phyloP scores from a whole-genome alignment of 768 basidiomycete genomes.

The Holtermanniella nyarrowii region DNA sequence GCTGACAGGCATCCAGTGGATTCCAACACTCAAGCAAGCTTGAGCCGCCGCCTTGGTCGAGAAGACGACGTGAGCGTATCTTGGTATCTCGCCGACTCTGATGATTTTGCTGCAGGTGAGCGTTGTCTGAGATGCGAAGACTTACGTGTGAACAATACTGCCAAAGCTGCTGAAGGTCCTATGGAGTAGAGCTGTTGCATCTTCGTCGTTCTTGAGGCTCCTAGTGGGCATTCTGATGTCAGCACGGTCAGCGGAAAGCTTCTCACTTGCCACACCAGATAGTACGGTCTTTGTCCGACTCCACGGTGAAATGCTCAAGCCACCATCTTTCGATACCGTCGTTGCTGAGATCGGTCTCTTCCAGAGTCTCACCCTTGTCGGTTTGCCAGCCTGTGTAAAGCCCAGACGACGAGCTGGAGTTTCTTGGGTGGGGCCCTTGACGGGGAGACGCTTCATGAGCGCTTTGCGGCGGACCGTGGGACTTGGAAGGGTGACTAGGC shows the following conservation, averaged over 20 bases:
- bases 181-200: neutral
- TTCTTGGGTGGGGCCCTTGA: no score
- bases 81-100: neutral
- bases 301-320: neutral
- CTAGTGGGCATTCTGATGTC: neutral
- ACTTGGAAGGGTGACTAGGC: no score
- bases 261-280: neutral
- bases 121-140: neutral
- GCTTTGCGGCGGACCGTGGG: no score
- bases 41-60: no score
- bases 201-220: neutral
- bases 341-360: no score
- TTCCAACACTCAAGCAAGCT: neutral
- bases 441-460: no score
- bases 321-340: neutral
- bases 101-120: neutral
- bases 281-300: neutral
- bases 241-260: neutral
- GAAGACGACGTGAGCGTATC: neutral
- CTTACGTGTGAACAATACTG: neutral
- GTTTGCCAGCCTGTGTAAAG: no score
- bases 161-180: neutral
- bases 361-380: no score
- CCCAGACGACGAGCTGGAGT: no score
- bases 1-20: neutral